phyloP scores from a whole-genome alignment of 345 rosid genomes.

The Gossypium sturtianum region DNA sequence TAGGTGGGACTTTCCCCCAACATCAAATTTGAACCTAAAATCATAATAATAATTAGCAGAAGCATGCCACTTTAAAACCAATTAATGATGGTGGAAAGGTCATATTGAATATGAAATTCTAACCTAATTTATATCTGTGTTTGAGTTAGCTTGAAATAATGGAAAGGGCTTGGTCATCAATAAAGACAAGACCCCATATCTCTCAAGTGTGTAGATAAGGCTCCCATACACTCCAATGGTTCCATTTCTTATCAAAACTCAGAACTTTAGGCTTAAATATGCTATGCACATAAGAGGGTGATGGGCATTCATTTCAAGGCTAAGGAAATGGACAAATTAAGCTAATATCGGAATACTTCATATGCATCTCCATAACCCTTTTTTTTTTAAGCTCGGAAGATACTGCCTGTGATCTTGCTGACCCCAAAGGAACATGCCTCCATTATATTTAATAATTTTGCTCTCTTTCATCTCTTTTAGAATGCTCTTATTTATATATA shows the following conservation, averaged over 20 bases:
- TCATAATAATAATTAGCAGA: too few species aligned
- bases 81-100: too few species aligned
- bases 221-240: background rate
- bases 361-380: conserved; percentile 26
- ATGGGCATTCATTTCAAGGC: conserved; percentile 22
- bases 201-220: conserved; percentile 23
- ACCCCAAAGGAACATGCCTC: conserved; percentile 41
- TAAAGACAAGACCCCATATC: conserved; percentile 35
- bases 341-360: conserved; percentile 25
- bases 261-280: conserved; percentile 6
- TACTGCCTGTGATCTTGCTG: conserved; percentile 43
- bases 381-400: conserved; percentile 26
- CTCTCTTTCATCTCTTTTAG: conserved; percentile 22
- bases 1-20: conserved; percentile 22
- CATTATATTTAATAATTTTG: conserved; percentile 18
- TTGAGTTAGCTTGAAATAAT: too few species aligned
- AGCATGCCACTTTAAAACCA: too few species aligned
- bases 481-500: conserved; percentile 19
- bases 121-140: too few species aligned
- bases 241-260: conserved; percentile 6
- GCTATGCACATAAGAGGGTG: conserved; percentile 8
- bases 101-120: too few species aligned
- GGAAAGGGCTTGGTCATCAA: background rate
- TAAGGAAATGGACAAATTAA: conserved; percentile 20
- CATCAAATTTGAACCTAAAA: background rate